Conservation (phyloP, 768 basidiomycete genomes). For the Mycena filopes region DNA sequence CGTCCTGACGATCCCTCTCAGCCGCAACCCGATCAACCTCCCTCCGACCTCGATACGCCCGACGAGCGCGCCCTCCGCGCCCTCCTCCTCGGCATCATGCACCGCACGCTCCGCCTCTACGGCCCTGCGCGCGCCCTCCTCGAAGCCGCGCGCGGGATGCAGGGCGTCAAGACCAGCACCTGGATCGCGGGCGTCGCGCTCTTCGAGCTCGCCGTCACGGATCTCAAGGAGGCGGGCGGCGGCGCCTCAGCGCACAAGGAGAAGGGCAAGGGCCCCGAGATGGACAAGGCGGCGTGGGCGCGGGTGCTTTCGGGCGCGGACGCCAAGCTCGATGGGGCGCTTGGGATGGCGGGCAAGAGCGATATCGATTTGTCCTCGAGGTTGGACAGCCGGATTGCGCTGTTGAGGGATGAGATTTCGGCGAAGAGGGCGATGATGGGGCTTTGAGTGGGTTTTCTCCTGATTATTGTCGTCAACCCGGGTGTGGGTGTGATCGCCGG, state of each 20-base stretch:
- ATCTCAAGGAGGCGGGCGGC: conserved; percentile 65
- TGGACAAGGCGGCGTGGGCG: conserved; percentile 58
- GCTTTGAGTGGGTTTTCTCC: conserved; percentile 24
- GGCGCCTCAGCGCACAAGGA: conserved; percentile 44
- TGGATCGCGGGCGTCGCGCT: conserved; percentile 76
- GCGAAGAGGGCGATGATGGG: conserved; percentile 65
- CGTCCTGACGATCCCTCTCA: conserved; percentile 6
- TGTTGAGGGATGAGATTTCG: conserved; percentile 78
- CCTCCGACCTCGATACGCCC: conserved; percentile 66
- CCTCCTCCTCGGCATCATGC: conserved; percentile 73
- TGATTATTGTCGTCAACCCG: too few relatives aligned
- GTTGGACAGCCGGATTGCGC: conserved; percentile 74
- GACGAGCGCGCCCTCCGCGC: conserved; percentile 79
- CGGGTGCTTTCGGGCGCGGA: conserved; percentile 58
- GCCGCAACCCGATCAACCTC: conserved; percentile 9
- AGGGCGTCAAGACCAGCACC: conserved; percentile 60
- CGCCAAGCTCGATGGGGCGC: conserved; percentile 62
- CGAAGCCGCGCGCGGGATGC: conserved; percentile 58
- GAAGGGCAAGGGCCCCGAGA: conserved; percentile 22
- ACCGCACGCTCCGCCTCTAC: conserved; percentile 66
- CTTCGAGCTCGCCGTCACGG: conserved; percentile 79
- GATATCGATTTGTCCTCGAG: conserved; percentile 72
- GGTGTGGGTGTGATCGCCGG: not conserved
- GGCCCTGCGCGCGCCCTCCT: conserved; percentile 59
- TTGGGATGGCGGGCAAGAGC: conserved; percentile 57